These are phyloP conservation scores for Leccinum barrowsii DNA, from an alignment of 768 basidiomycete species.

Conservation along the genomic window DNA sequence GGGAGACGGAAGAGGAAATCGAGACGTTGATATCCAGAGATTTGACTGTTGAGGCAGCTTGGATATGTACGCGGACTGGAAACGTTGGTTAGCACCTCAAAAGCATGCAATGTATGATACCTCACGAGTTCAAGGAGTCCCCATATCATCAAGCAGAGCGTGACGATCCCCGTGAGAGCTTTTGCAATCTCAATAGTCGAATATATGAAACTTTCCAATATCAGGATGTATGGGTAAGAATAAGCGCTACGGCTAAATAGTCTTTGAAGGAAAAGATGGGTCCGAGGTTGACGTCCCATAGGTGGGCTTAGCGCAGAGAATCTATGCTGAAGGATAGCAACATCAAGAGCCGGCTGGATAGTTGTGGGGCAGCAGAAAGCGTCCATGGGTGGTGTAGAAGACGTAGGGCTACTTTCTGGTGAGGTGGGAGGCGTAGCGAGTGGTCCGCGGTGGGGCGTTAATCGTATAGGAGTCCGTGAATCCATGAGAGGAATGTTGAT, in stretches of 20 bases:
- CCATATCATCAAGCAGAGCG: slow-evolving; percentile 22
- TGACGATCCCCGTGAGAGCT: slow-evolving; percentile 8
- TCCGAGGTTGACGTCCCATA: neutral
- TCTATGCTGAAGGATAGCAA: slow-evolving; percentile 5
- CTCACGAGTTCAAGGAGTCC: slow-evolving; percentile 24
- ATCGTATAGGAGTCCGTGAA: slow-evolving; percentile 24
- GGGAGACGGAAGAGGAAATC: slow-evolving; percentile 10
- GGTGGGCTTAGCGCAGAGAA: slow-evolving; percentile 7
- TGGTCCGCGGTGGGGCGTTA: slow-evolving; percentile 26
- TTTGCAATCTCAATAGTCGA: slow-evolving; percentile 14
- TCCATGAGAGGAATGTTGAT: slow-evolving; percentile 20
- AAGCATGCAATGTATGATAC: neutral
- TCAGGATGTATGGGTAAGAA: neutral
- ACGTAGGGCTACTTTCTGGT: slow-evolving; percentile 16
- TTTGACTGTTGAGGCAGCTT: slow-evolving; percentile 3
- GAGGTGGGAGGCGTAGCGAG: slow-evolving; percentile 23
- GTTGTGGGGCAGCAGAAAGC: slow-evolving; percentile 5
- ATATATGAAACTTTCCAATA: slow-evolving; percentile 3
- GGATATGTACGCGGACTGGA: slow-evolving; percentile 15
- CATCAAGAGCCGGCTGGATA: slow-evolving; percentile 9
- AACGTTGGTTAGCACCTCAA: slow-evolving; percentile 4
- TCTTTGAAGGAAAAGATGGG: neutral
- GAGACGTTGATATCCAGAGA: neutral
- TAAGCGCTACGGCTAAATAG: neutral
- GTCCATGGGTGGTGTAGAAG: slow-evolving; percentile 11